Percentiles rank a stretch among this genome's conserved stretches.
phyloP scores from a whole-genome alignment of 73 alveolate genomes.

The Stentor roeselii region DNA sequence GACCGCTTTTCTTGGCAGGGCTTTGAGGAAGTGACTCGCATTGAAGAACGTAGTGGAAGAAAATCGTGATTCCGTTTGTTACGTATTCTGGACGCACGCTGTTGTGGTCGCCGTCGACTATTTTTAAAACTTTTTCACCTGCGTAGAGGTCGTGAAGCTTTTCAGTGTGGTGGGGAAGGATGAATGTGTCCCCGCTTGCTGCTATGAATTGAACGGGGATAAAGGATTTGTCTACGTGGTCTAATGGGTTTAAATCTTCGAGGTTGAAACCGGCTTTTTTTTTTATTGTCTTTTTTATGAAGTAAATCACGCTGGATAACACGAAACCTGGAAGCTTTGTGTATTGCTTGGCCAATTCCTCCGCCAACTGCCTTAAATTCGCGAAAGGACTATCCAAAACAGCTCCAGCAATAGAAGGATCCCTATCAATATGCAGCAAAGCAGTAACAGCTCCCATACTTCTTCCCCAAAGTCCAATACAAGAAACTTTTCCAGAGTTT shows the following conservation, averaged over 20 bases:
- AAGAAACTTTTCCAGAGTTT: slow-evolving; percentile 55
- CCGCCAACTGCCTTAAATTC: slow-evolving; percentile 62
- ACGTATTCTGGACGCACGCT: slow-evolving; percentile 60
- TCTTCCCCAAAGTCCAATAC: slow-evolving; percentile 90
- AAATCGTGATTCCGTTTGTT: slow-evolving; percentile 60
- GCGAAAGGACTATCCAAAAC: slow-evolving; percentile 95
- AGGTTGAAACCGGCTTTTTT: slow-evolving; percentile 86
- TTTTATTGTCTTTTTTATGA: slow-evolving; percentile 68
- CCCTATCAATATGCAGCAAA: slow-evolving; percentile 77
- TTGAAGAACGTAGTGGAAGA: slow-evolving; percentile 56
- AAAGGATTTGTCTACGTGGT: slow-evolving; percentile 53
- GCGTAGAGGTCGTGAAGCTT: slow-evolving; percentile 90
- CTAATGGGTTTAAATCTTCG: slow-evolving; percentile 74
- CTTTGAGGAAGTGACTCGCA: not conserved
- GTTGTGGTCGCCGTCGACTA: slow-evolving; percentile 78
- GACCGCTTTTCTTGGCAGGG: no score
- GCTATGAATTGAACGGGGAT: slow-evolving; percentile 87
- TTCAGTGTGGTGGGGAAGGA: slow-evolving; percentile 88
- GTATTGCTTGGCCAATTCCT: slow-evolving; percentile 66
- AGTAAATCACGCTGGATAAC: slow-evolving; percentile 32
- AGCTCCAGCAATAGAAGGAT: slow-evolving; percentile 82
- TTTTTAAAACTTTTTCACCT: slow-evolving; percentile 85
- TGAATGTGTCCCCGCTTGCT: slow-evolving; percentile 90
- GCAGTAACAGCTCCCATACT: slow-evolving; percentile 93
- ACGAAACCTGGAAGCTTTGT: slow-evolving; percentile 54